Base-by-base conservation (phyloP, 352 stramenopile species). In the Phytopythium boreale region DNA sequence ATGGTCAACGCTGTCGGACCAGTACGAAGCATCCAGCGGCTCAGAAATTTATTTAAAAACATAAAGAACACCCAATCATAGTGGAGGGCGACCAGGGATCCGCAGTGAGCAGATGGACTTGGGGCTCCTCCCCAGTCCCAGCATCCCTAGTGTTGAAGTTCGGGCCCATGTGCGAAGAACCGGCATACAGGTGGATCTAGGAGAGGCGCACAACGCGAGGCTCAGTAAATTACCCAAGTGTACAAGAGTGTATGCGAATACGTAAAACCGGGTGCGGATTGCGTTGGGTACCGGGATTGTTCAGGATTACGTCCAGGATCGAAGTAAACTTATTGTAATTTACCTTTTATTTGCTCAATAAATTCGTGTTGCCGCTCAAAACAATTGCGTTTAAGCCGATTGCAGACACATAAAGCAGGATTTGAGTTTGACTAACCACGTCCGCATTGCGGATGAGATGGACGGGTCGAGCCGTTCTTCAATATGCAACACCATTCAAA, bases 91-190 rank as follows among this genome's bases (percentile, higher is more conserved):
- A 24, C 1, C 9, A 39, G 34, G 34, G 34, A 39, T 39, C 34
- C 6, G 10, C 34, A 39, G 5, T 39, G 34, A 39, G 34, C 34
- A 39, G 34, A 39, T 14, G 10, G 10, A 39, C 34, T 14, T 2
- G 34, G 34, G 34, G 19, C 20, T 26, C 20, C 11, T 26, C 20
- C 43, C 49, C 22, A 15, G n/a, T 26, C 47, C n/a, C 47, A 53
- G 20, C 47, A 53, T 34, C 47, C 47, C 47, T 9, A 14, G 29
- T 26, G 51, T 58, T 58, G 51, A 58, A 58, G 51, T 44, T 58
- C 1, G 29, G 9, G 29, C 2, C 29, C 17, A 19, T 27, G 50
- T 27, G 50, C 50, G 26, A 57, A 57, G 27, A 57, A 57, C 29
- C 50, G 27, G 27, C 50, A 53, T 29, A 5, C 24, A 27, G 1